phyloP scores from a whole-genome alignment of 768 basidiomycete species.

The Russula sp. region DNA sequence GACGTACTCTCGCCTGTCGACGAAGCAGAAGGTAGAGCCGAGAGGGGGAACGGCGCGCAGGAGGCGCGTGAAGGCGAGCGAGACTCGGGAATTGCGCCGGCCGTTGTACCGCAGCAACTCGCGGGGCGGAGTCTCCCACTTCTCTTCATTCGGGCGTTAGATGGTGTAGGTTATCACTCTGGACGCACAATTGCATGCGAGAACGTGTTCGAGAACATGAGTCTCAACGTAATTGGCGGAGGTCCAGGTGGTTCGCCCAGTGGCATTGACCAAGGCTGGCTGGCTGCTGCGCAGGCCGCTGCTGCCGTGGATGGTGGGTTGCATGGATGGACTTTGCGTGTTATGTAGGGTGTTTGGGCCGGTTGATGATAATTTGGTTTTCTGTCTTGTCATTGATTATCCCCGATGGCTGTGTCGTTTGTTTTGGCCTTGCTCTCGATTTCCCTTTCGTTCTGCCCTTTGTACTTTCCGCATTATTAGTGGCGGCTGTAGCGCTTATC shows the following conservation, averaged over 20 bases:
- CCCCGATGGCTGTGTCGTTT: constrained; percentile 4
- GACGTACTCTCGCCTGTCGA: constrained; percentile 44
- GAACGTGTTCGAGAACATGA: constrained; percentile 66
- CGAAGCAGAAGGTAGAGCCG: constrained; percentile 31
- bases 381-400: constrained; percentile 6
- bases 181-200: constrained; percentile 79
- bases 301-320: constrained; percentile 58
- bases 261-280: constrained; percentile 56
- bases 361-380: constrained; percentile 6
- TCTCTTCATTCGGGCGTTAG: constrained; percentile 71
- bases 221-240: constrained; percentile 43
- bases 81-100: constrained; percentile 13
- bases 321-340: constrained; percentile 73
- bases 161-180: constrained; percentile 87
- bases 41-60: constrained; percentile 8
- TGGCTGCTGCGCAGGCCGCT: constrained; percentile 66
- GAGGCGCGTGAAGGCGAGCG: constrained; percentile 14
- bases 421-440: neutral
- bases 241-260: constrained; percentile 38
- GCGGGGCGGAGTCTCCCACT: constrained; percentile 66
- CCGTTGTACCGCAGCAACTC: constrained; percentile 39
- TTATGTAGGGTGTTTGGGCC: constrained; percentile 46
- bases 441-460: neutral
- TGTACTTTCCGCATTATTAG: constrained; percentile 11
- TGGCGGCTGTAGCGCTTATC: constrained; percentile 13